Base-by-base conservation (phyloP, 768 basidiomycete species). In the Tubosaeta brunneosetosa region DNA sequence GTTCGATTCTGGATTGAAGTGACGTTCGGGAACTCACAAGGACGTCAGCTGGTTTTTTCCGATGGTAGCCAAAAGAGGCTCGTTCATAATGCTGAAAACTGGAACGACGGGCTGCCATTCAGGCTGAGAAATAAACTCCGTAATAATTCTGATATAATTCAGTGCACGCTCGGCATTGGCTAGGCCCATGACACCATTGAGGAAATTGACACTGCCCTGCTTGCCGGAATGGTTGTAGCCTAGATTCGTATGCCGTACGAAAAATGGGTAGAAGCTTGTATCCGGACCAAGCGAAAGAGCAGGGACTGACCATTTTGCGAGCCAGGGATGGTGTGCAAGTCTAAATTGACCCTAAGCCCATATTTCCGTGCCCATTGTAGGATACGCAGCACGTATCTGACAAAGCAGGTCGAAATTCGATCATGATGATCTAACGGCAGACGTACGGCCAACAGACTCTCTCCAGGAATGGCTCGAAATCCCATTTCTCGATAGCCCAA, bases 361-460 rank as follows among this genome's bases (percentile, higher is more conserved):
- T 94, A 94, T 69, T 97, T 94, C 46, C 92, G 77, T 13, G 84
- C 85, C 93, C 93, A 97, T 3, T 74, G 77, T 36, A 94, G 72
- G 25, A 86, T 77, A 40, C 82, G 82, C 17, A 91, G 71, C 68
- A 90, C 82, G 70, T 93, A 92, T 56, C 82, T 84, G 57, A 34
- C 25, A 33, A 48, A 27, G 44, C 25, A 1, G 25, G 51, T 60
- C 25, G 40, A 19, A 19, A 25, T 33, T 45, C 9, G 29, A 12
- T 7, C 25, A 36, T 53, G 31, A 49, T 16, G 29, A 44, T 19
- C 37, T 32, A 45, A 44, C 16, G 5, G 50, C 8, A 43, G 14
- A 67, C 77, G 55, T 66, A 84, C 77, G 79, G 82, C 92, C 92
- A 94, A 27, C 82, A 82, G 13, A 85, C 83, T 54, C 78, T 75